These are phyloP conservation scores for Kuraishia hungarica DNA, from an alignment of 805 yeast species.

Conservation along the genomic window DNA sequence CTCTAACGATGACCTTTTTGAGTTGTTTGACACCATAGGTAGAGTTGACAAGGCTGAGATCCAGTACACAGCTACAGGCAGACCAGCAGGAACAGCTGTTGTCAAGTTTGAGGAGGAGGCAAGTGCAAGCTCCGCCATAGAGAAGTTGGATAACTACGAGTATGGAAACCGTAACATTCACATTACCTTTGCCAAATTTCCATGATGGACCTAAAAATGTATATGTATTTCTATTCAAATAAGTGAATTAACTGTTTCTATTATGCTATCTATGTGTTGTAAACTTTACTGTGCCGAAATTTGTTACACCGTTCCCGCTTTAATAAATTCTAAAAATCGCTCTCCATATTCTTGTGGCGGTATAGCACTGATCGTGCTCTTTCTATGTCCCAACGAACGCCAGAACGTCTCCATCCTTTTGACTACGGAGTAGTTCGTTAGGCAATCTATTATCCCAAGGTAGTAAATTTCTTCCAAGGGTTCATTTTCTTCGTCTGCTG, in stretches of 20 bases:
- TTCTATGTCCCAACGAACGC: slow-evolving; percentile 62
- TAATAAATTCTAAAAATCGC: slow-evolving; percentile 69
- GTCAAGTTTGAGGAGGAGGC: slow-evolving; percentile 62
- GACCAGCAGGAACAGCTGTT: slow-evolving; percentile 79
- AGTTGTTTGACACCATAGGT: slow-evolving; percentile 81
- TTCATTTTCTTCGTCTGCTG: slow-evolving; percentile 55
- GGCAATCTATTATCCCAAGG: slow-evolving; percentile 88
- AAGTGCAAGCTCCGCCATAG: slow-evolving; percentile 67
- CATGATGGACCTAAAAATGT: neutral
- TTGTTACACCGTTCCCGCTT: slow-evolving; percentile 7
- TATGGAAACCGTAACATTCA: slow-evolving; percentile 76
- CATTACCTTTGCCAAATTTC: slow-evolving; percentile 51
- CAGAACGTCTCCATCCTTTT: slow-evolving; percentile 82
- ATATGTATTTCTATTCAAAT: neutral
- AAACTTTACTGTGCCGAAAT: neutral
- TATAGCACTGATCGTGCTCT: slow-evolving; percentile 73
- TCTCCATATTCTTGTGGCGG: slow-evolving; percentile 90
- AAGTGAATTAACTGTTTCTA: neutral
- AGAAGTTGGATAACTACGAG: slow-evolving; percentile 66
- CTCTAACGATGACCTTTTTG: slow-evolving; percentile 74
- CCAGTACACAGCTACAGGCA: slow-evolving; percentile 50
- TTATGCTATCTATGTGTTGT: neutral
- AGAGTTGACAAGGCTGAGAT: slow-evolving; percentile 69
- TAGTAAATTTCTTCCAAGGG: slow-evolving; percentile 70
- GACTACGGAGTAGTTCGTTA: slow-evolving; percentile 68